Conservation (phyloP, 257 asterid genomes). For the Ocimum tenuiflorum region DNA sequence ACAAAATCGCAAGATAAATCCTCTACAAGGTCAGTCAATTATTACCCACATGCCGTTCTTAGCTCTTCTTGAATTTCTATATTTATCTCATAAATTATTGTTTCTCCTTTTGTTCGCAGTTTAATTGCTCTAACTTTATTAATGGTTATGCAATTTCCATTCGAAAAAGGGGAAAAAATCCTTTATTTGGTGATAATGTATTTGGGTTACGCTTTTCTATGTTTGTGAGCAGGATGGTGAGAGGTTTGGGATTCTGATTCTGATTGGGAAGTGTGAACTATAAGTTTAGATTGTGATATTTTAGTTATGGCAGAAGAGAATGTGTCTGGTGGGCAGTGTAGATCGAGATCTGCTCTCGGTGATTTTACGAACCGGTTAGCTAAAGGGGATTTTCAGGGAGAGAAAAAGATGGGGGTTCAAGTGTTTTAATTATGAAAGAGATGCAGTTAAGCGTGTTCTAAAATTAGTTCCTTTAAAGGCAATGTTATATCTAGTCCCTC, state of each 20-base stretch:
- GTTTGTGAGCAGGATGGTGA: slow-evolving; percentile 13
- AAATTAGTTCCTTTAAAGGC: slow-evolving; percentile 39
- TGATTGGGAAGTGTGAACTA: not conserved
- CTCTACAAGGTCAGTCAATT: slow-evolving; percentile 9
- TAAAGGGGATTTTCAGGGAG: slow-evolving; percentile 39
- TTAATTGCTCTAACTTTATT: not conserved
- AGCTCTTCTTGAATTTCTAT: not conserved
- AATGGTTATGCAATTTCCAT: not conserved
- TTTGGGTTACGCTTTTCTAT: not conserved
- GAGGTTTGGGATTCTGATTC: not conserved
- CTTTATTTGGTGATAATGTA: not conserved
- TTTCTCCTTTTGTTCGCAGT: not conserved
- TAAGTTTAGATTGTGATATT: slow-evolving; percentile 13
- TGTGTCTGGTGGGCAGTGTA: slow-evolving; percentile 25
- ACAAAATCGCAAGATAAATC: not conserved
- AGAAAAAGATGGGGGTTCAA: slow-evolving; percentile 17
- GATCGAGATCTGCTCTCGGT: slow-evolving; percentile 35
- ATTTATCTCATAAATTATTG: not conserved
- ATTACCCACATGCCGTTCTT: not conserved
- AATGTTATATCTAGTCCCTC: slow-evolving; percentile 35
- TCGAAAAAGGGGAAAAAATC: not conserved
- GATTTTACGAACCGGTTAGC: slow-evolving; percentile 57
- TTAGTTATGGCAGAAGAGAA: slow-evolving; percentile 38
- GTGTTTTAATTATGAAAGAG: slow-evolving; percentile 19
- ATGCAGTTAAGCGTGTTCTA: slow-evolving; percentile 32